These are phyloP conservation scores for Tripidium arundinaceum DNA, from an alignment of 202 grass and related monocot species.

Conservation along the genomic window DNA sequence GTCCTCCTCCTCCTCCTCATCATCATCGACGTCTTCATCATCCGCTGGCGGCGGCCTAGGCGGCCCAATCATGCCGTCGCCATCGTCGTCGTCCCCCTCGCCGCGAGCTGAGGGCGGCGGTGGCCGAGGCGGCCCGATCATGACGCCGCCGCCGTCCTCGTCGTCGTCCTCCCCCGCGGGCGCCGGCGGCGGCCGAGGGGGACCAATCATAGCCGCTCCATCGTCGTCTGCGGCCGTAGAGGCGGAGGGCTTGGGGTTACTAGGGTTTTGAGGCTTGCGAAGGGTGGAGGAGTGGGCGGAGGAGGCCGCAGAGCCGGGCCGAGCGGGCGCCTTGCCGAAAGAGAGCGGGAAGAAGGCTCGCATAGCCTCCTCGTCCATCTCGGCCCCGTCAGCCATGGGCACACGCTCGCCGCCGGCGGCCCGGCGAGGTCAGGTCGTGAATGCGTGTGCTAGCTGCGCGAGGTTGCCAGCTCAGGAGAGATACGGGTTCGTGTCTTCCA, in stretches of 20 bases:
- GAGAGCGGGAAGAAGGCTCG: slow-evolving; percentile 78
- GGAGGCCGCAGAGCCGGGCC: slow-evolving; percentile 21
- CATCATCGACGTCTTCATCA: slow-evolving; percentile 17
- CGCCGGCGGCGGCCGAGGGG: slow-evolving; percentile 18
- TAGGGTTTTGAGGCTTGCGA: slow-evolving; percentile 63
- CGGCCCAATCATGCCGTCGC: slow-evolving; percentile 53
- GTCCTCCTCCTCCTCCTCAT: not conserved
- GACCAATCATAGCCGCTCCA: slow-evolving; percentile 9
- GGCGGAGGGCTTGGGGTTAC: slow-evolving; percentile 19
- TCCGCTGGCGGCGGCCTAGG: slow-evolving; percentile 37
- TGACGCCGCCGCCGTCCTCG: slow-evolving; percentile 23
- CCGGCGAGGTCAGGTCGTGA: slow-evolving; percentile 5
- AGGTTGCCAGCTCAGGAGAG: not conserved
- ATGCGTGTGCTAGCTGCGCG: not conserved
- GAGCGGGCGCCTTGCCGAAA: slow-evolving; percentile 66
- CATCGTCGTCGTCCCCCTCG: slow-evolving; percentile 36
- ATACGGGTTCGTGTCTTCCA: not conserved
- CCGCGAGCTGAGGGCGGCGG: slow-evolving; percentile 12
- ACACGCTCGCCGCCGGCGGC: slow-evolving; percentile 30
- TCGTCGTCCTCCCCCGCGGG: slow-evolving; percentile 24
- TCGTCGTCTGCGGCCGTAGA: slow-evolving; percentile 20
- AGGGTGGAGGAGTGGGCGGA: slow-evolving; percentile 65
- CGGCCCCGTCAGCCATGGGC: slow-evolving; percentile 49
- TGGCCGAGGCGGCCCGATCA: slow-evolving; percentile 56
- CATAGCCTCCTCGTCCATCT: slow-evolving; percentile 88